Conservation (phyloP, 1,284 basidiomycete species). For the Sphaerobolus stellatus region DNA sequence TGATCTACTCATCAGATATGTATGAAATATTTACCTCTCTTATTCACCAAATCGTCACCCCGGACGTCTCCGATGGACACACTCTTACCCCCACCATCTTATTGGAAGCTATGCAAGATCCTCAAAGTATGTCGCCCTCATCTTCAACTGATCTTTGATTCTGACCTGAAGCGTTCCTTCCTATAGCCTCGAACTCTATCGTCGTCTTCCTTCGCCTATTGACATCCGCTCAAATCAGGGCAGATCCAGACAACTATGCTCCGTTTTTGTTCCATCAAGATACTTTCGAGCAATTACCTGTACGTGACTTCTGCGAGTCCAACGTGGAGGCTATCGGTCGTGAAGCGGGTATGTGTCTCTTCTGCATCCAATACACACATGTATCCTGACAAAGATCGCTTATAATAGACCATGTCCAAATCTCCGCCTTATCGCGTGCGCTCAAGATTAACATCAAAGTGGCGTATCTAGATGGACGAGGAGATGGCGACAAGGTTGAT, state of each 20-base stretch:
- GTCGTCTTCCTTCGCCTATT: conserved; percentile 76
- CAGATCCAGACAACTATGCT: conserved; percentile 60
- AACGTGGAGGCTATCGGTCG: conserved; percentile 80
- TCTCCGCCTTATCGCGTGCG: conserved; percentile 73
- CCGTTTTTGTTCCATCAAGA: conserved; percentile 79
- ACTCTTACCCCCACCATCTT: conserved; percentile 41
- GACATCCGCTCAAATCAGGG: conserved; percentile 79
- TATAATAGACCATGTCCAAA: conserved; percentile 73
- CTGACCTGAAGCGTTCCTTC: conserved; percentile 1
- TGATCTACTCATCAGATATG: conserved; percentile 38
- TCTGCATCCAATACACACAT: background rate
- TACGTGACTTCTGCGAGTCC: conserved; percentile 69
- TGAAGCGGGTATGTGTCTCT: conserved; percentile 63
- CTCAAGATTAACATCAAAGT: conserved; percentile 69
- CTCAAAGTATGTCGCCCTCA: conserved; percentile 43
- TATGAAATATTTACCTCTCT: conserved; percentile 49
- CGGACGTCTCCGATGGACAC: conserved; percentile 32
- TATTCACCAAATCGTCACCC: conserved; percentile 42
- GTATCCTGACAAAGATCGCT: background rate
- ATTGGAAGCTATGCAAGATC: conserved; percentile 54
- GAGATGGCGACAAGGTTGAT: conserved; percentile 50
- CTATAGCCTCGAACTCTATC: conserved; percentile 65
- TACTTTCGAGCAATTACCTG: conserved; percentile 55
- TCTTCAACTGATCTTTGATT: conserved; percentile 6
- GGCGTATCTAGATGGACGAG: conserved; percentile 74